Base-by-base conservation (phyloP, 1,284 basidiomycete genomes). In the Tilletia caries region DNA sequence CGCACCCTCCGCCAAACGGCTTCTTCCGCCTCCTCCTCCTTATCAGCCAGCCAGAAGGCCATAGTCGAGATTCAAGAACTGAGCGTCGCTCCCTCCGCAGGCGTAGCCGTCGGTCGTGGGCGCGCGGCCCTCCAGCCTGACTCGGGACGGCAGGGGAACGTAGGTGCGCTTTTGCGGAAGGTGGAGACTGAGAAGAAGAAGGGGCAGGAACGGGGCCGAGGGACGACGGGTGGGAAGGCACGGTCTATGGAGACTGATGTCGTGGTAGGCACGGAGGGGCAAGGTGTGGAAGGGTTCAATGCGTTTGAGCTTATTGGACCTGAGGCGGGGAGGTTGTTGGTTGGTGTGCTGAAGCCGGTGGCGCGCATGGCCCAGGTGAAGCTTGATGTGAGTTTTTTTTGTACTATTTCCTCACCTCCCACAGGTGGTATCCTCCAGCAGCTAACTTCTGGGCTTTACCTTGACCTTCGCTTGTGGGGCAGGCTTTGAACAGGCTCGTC, bases 241-340 rank as follows among this genome's bases (percentile, higher is more conserved):
- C 37, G n/a, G n/a, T n/a, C n/a, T n/a, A n/a, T 41, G 5, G 37
- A 15, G 8, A 15, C 37, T 2, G 37, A 6, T 41, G 37, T 41
- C 15, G 37, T 41, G 37, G 15, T 41, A 1, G 37, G 15, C 10
- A 41, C 8, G 37, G 37, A 15, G 2, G 15, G 37, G 37, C 10
- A 41, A 15, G 37, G 37, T 6, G 15, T 41, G 37, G 65, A 77
- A 23, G 81, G 79, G 5, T 81, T 70, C 70, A 82, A 81, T 64
- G 68, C 76, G 12, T 83, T 82, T 67, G 77, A 82, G 54, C 67
- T 83, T 0, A 37, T 73, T 13, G 81, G 81, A 0, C 74, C 76
- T 27, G 68, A 70, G 2, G 72, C 77, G 20, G 72, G 69, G 12
- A 25, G 70, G 1, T 46, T 80, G 25, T 48, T 83, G 23, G 72